Percentiles rank a stretch among this genome's conserved stretches.
phyloP scores from a whole-genome alignment of 176 grass and related monocot species.

The Avena eriantha region DNA sequence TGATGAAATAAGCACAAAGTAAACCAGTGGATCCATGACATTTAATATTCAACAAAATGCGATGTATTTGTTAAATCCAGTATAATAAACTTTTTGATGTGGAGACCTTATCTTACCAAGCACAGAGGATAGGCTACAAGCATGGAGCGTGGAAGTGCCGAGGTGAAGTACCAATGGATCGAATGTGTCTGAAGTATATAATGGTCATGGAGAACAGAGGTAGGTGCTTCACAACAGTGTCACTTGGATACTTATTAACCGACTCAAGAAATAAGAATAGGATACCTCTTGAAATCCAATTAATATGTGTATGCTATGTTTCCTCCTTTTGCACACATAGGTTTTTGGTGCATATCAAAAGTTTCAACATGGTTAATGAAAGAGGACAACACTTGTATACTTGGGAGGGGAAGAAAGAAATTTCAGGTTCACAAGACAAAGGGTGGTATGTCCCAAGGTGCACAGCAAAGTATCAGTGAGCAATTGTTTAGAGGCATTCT shows the following conservation, averaged over 20 bases:
- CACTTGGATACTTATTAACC: background rate
- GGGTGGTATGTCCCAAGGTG: background rate
- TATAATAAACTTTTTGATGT: background rate
- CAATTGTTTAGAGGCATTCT: background rate
- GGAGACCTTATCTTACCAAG: constrained; percentile 60
- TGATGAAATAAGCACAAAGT: constrained; percentile 19
- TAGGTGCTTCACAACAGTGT: constrained; percentile 19
- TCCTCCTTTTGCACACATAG: constrained; percentile 16
- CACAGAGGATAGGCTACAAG: constrained; percentile 93
- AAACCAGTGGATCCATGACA: background rate
- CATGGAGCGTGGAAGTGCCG: constrained; percentile 88
- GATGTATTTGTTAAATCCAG: constrained; percentile 9
- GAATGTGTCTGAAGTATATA: constrained; percentile 73
- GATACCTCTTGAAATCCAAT: background rate
- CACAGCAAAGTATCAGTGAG: background rate
- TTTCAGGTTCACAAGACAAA: constrained; percentile 22
- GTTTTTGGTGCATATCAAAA: background rate
- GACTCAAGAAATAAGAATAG: constrained; percentile 26
- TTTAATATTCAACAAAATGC: background rate
- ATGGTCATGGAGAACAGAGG: constrained; percentile 50
- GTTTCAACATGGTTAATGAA: background rate
- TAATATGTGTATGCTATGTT: constrained; percentile 21
- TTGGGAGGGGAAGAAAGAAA: background rate
- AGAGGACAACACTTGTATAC: constrained; percentile 14
- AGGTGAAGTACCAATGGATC: constrained; percentile 97